Base-by-base conservation (phyloP, 108 stramenopile genomes). In the Nitzschia sp. region DNA sequence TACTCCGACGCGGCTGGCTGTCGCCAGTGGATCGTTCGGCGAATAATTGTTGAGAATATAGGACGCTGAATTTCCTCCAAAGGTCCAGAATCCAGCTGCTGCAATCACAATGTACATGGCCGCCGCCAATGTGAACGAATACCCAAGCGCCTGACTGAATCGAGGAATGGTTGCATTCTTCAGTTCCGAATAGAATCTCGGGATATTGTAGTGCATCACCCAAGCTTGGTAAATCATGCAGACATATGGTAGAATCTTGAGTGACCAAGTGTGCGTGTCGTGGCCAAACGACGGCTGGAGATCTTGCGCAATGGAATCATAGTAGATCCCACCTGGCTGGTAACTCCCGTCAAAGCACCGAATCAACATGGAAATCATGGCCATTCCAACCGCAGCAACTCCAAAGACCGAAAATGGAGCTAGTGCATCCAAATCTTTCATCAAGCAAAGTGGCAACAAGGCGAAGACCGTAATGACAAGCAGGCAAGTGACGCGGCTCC, bases 11-110 rank as follows among this genome's bases (percentile, higher is more conserved):
- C 95, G 86, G 64, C 84, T 78, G 17, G 85, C 23, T 1, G 87
- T 82, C 1, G 88, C 89, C 72, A 95, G 71, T 26, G 69, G 68
- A 77, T 95, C 95, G 38, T 71, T 54, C n/a, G 82, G 66, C n/a
- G 85, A 77, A 73, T 90, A 95, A 63, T 92, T 95, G 80, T 93
- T 93, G 24, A 95, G 68, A 53, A 93, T 88, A 62, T 85, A 84
- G 8, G 87, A 75, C 30, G 74, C 45, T 8, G 89, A 78, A 54
- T 79, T 63, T 26, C 64, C 64, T n/a, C 92, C 94, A 77, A 95
- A 95, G 9, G 90, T 92, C 35, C 82, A 82, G 73, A 77, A 95
- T 24, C 90, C 90, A 24, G 77, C 68, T 26, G 63, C 64, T 23
- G 86, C 89, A 65, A 95, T 84, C 8, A 74, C 35, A 25, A 85